These are phyloP conservation scores for Microbotryum violaceum DNA, from an alignment of 1,284 basidiomycete species.

Conservation along the genomic window DNA sequence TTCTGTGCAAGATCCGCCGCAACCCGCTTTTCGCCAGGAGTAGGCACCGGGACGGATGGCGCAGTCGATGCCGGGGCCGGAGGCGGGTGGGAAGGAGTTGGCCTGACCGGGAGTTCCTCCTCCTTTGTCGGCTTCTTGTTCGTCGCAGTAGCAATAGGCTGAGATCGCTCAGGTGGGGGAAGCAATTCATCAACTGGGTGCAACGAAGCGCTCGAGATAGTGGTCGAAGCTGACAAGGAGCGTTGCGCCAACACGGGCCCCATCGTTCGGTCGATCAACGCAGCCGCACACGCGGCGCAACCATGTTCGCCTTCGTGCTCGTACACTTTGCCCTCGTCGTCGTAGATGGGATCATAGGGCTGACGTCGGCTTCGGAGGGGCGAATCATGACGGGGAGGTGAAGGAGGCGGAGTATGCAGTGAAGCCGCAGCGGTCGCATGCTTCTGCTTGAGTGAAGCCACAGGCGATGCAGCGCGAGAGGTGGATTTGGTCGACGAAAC, in stretches of 20 bases:
- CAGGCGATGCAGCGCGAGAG: background rate
- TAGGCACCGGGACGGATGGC: background rate
- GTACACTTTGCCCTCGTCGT: background rate
- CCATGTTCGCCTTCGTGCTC: constrained; percentile 1
- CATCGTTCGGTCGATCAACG: constrained; percentile 14
- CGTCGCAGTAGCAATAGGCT: too few relatives aligned
- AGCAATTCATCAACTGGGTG: too few relatives aligned
- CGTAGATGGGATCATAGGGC: background rate
- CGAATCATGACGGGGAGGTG: constrained; percentile 3
- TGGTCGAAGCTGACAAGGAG: background rate
- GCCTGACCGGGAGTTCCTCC: too few relatives aligned
- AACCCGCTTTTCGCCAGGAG: background rate
- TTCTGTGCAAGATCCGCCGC: background rate
- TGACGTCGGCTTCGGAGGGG: background rate
- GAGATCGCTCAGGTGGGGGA: too few relatives aligned
- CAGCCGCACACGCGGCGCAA: constrained; percentile 14
- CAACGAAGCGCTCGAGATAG: too few relatives aligned
- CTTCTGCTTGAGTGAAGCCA: background rate
- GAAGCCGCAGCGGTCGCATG: constrained; percentile 6
- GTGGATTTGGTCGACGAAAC: background rate
- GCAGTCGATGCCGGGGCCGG: background rate
- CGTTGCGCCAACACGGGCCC: constrained; percentile 6
- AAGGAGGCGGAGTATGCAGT: constrained; percentile 4
- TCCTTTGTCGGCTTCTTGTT: background rate
- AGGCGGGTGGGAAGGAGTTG: too few relatives aligned